Percentiles rank a stretch among this genome's conserved stretches.
Conservation (phyloP, 2,329 filamentous ascomycete genomes). For the Tolypocladium amazonense region DNA sequence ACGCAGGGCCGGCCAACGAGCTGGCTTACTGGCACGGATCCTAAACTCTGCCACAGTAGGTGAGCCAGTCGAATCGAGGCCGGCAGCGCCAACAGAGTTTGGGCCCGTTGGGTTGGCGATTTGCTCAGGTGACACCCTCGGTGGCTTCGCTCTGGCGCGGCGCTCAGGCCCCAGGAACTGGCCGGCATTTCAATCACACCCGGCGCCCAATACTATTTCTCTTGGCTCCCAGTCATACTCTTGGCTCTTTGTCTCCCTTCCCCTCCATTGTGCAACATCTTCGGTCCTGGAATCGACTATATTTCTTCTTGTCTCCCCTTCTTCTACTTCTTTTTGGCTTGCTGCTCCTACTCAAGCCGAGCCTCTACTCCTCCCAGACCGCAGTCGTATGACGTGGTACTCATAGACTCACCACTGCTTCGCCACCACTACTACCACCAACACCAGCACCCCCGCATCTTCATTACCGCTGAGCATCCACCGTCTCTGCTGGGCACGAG, state of each 20-base stretch:
- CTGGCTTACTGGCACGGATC: neutral
- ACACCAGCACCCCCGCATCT: neutral
- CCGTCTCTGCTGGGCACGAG: neutral
- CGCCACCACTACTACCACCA: neutral
- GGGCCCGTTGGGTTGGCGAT: neutral
- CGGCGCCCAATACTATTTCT: neutral
- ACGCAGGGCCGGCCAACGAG: neutral
- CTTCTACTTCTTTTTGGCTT: neutral
- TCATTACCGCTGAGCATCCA: neutral
- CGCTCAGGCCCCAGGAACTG: neutral
- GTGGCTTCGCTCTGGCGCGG: neutral
- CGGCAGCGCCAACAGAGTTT: neutral
- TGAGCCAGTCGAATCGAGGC: neutral
- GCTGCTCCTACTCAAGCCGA: neutral
- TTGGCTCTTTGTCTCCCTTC: neutral
- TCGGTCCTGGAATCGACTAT: neutral
- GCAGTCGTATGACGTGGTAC: neutral
- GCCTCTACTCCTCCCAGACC: neutral
- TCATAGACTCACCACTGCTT: neutral
- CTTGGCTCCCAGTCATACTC: neutral
- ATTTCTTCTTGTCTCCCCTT: neutral
- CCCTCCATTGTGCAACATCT: neutral
- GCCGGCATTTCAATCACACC: neutral
- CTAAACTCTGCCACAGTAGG: neutral
- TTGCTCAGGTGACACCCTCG: neutral